A percentile compares a stretch with the other conserved stretches of the same genome.
phyloP scores from a whole-genome alignment of 768 basidiomycete species.

The Russula olivacea region DNA sequence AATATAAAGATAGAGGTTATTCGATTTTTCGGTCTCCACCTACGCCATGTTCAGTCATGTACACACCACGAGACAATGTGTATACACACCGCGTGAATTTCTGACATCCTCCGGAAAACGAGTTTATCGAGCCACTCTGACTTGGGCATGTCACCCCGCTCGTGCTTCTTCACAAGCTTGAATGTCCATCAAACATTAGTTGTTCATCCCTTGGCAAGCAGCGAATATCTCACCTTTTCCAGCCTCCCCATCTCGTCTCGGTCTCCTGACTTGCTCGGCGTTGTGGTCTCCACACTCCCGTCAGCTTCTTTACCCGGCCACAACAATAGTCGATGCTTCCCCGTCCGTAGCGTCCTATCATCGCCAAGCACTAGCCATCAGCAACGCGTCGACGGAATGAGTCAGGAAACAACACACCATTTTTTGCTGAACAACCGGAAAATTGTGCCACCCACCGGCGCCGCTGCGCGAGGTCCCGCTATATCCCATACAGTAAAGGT shows the following conservation, averaged over 20 bases:
- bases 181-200: neutral
- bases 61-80: neutral
- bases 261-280: slow-evolving; percentile 77
- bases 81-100: slow-evolving; percentile 76
- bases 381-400: neutral
- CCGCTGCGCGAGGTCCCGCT: slow-evolving; percentile 68
- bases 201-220: neutral
- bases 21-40: slow-evolving; percentile 88
- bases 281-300: slow-evolving; percentile 70
- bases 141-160: slow-evolving; percentile 87
- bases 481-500: slow-evolving; percentile 97
- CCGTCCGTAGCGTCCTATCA: slow-evolving; percentile 76
- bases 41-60: slow-evolving; percentile 30
- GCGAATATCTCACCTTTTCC: slow-evolving; percentile 59
- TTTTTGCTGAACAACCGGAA: slow-evolving; percentile 91
- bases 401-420: slow-evolving; percentile 46
- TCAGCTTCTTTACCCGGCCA: slow-evolving; percentile 86
- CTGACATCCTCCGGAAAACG: slow-evolving; percentile 91
- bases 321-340: slow-evolving; percentile 82
- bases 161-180: slow-evolving; percentile 91
- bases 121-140: slow-evolving; percentile 95
- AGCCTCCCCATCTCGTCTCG: slow-evolving; percentile 93
- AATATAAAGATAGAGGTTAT: slow-evolving; percentile 92
- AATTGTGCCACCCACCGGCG: slow-evolving; percentile 87
- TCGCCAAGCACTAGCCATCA: neutral